Percentiles rank a stretch among this genome's conserved stretches.
These are phyloP conservation scores for Priceomyces castillae DNA, from an alignment of 805 yeast genomes.

Conservation along the genomic window DNA sequence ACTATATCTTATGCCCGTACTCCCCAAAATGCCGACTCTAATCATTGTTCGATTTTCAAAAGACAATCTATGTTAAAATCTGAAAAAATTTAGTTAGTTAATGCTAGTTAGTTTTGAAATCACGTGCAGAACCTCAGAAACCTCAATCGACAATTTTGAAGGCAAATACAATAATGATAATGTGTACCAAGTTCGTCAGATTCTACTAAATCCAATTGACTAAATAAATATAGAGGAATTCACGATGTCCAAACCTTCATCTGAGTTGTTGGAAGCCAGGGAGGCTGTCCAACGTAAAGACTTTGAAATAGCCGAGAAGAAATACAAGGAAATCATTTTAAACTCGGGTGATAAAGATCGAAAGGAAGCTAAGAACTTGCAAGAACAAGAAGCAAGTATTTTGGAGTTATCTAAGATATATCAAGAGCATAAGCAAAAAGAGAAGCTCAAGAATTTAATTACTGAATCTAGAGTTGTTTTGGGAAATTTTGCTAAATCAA, in stretches of 20 bases:
- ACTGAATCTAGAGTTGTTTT: constrained; percentile 67
- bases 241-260: constrained; percentile 21
- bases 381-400: constrained; percentile 62
- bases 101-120: too few relatives aligned
- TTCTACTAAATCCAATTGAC: background rate
- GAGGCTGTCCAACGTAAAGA: constrained; percentile 50
- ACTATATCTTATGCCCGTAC: background rate
- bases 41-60: background rate
- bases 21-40: background rate
- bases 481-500: constrained; percentile 84
- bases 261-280: constrained; percentile 57
- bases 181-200: background rate
- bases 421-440: constrained; percentile 45
- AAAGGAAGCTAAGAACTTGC: constrained; percentile 24
- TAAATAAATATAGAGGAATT: background rate
- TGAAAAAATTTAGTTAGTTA: too few relatives aligned
- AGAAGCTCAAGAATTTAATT: constrained; percentile 59
- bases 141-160: constrained; percentile 2
- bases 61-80: background rate
- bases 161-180: background rate
- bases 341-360: constrained; percentile 8
- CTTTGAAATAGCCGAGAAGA: constrained; percentile 54
- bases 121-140: background rate
- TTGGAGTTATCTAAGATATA: constrained; percentile 74
- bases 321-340: constrained; percentile 52